Base-by-base conservation (phyloP, 2,329 filamentous ascomycete species). In the Neoarthrinium moseri region DNA sequence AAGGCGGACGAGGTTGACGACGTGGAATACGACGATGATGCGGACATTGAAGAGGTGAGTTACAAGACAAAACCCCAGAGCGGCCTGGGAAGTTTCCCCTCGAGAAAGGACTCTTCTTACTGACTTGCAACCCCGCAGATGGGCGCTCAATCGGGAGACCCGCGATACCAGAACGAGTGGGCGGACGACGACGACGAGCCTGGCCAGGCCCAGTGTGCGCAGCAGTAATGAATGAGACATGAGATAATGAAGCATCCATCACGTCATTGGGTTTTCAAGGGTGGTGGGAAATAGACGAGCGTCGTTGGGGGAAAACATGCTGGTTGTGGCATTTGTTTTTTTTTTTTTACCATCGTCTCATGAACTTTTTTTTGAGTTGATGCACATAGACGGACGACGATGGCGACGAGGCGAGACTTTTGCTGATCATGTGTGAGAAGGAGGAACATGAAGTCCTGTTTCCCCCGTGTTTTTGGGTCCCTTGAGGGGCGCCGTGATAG, bases 21-120 rank as follows among this genome's bases (percentile, higher is more conserved):
- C 54, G 90, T 96, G 1, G 81, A 89, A 3, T 95, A 89, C 58
- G 87, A 96, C 51, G 80, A 81, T n/a, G 82, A 91, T 53, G 89
- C 83, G 4, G 85, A 91, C 57, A 80, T 96, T 56, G 89, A 96
- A 42, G 83, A 91, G 60, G 83, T 86, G 66, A 68, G 77, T 69
- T 3, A 13, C 43, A 13, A 27, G 18, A 10, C 17, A 12, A 26
- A 26, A 37, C 27, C 43, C 34, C 10, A 21, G 4, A 8, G 17
- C 6, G 17, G n/a, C n/a, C n/a, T n/a, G n/a, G n/a, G n/a, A n/a
- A n/a, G n/a, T n/a, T n/a, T n/a, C n/a, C n/a, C n/a, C n/a, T n/a
- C n/a, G n/a, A n/a, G n/a, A n/a, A n/a, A n/a, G n/a, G n/a, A n/a
- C n/a, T 39, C 17, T 24, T 11, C 8, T 4, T 3, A 4, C 5